phyloP scores from a whole-genome alignment of 129 eudicot genomes.

The Daucus carota region DH1_v3.0 NC_030388.2:20985001-20985500 shows the following conservation, averaged over 20 bases:
- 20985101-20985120: background rate
- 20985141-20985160: background rate
- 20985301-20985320: slow-evolving; percentile 98
- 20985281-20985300: slow-evolving; percentile 94
- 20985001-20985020: too few species aligned
- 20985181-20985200: slow-evolving; percentile 65
- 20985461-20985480: slow-evolving; percentile 90
- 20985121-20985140: slow-evolving; percentile 9
- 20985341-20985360: slow-evolving; percentile 78
- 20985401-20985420: slow-evolving; percentile 96
- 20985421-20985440: slow-evolving; percentile 85
- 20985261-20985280: slow-evolving; percentile 82
- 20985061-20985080: too few species aligned
- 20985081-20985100: too few species aligned
- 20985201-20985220: slow-evolving; percentile 26
- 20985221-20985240: slow-evolving; percentile 26
- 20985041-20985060: too few species aligned
- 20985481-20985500: slow-evolving; percentile 65
- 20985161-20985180: slow-evolving; percentile 61
- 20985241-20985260: slow-evolving; percentile 29
- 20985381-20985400: slow-evolving; percentile 93
- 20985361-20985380: slow-evolving; percentile 92
- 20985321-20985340: slow-evolving; percentile 87
- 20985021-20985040: too few species aligned
- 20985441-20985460: slow-evolving; percentile 84